Evolutionary conservation across 805 yeast species (phyloP).

Genomic region (Wilhelminamyces savonicus): DNA sequence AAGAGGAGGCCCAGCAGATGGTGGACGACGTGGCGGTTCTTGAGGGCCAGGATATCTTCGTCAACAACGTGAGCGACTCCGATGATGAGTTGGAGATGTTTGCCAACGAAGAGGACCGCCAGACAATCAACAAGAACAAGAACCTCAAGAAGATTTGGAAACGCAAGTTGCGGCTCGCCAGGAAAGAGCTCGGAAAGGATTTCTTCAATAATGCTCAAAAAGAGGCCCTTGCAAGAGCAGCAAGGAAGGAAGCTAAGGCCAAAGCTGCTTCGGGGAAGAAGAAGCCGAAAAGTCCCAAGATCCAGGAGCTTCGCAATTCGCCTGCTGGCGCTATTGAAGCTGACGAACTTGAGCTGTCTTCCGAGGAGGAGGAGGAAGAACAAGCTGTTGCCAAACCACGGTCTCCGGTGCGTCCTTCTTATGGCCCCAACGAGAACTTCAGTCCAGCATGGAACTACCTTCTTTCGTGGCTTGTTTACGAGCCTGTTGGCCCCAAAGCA

Average conservation of each 20-base stretch:
- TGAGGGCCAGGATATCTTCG: neutral
- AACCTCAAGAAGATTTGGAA: constrained; percentile 1
- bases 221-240: neutral
- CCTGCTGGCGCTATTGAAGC: constrained; percentile 1
- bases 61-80: neutral
- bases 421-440: neutral
- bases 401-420: neutral
- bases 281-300: too few relatives aligned
- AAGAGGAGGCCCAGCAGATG: too few relatives aligned
- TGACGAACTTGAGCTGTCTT: constrained; percentile 1
- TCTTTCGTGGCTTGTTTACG: neutral
- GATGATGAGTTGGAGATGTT: constrained; percentile 10
- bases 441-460: neutral
- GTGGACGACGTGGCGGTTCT: neutral
- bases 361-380: constrained; percentile 1
- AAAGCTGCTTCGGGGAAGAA: constrained; percentile 5
- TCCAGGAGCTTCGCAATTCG: too few relatives aligned
- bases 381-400: neutral
- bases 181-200: constrained; percentile 3
- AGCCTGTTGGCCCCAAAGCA: neutral
- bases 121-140: neutral
- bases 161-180: neutral
- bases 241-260: constrained; percentile 1
- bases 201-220: constrained; percentile 1
- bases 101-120: constrained; percentile 8